Evolutionary conservation across 148 eudicot species (phyloP).

Genomic region (Fagopyrum esculentum): DNA sequence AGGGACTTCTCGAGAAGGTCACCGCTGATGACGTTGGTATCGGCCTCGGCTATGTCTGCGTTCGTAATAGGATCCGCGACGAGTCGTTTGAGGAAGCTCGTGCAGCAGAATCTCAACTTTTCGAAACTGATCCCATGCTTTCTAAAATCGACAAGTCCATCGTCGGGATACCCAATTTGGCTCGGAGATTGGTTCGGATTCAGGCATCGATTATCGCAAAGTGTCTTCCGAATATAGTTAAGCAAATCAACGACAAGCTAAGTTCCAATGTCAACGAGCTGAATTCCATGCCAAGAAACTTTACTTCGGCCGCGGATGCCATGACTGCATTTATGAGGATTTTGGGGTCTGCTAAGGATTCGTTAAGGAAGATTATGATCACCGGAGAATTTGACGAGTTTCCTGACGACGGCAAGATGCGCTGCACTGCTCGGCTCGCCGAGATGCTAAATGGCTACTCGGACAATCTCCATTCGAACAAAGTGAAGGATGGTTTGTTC

Average conservation of each 20-base stretch:
- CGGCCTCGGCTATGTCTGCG: conserved; percentile 7
- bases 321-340: conserved; percentile 4
- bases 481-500: background rate
- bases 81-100: conserved; percentile 2
- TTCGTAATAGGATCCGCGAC: background rate
- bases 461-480: conserved; percentile 15
- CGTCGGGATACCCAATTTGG: background rate
- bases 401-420: conserved; percentile 12
- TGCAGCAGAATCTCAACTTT: background rate
- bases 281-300: background rate
- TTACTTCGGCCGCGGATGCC: background rate
- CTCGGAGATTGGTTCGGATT: background rate
- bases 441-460: conserved; percentile 19
- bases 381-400: conserved; percentile 9
- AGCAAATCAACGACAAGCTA: conserved; percentile 4
- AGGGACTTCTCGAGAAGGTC: conserved; percentile 1
- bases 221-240: background rate
- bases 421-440: background rate
- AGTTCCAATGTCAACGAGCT: background rate
- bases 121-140: background rate
- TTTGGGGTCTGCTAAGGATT: background rate
- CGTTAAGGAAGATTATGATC: background rate
- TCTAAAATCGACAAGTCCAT: background rate
- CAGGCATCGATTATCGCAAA: background rate
- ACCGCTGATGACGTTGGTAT: conserved; percentile 1